Evolutionary conservation across 2,329 filamentous ascomycete genomes (phyloP), one percentile per base, ranked within the genome.

Genomic region (Xenoacremonium recifei): DNA sequence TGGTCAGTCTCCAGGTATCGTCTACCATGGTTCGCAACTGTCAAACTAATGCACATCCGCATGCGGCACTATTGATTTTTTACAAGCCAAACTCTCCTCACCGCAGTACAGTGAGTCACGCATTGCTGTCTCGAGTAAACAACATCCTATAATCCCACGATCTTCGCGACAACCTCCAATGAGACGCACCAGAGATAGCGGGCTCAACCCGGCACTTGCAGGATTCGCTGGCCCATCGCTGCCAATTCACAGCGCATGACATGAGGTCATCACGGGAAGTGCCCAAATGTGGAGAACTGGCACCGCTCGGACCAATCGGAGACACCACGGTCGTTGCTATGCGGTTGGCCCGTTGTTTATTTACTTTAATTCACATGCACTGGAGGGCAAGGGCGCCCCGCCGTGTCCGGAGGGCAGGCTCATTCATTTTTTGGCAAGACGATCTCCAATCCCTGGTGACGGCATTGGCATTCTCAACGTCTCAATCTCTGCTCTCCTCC

Each of bases 311-410:
- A 35, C 59, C 53, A 63, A 63, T 61, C 31, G 43, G 43, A 27
- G 30, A 30, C 23, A 31, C 18, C 11, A 13, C 18, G 17, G 18
- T 48, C 55, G 61, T 63, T 63, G 61, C 61, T 62, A 52, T 55
- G 61, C 51, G 45, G 60, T 60, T 59, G 55, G 48, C 49, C 48
- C 44, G 51, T 55, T 60, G 60, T 63, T 63, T 63, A 59, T 63
- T 63, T 63, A 63, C 59, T 57, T 9, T n/a, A 20, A 18, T 20
- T 34, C 16, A 50, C 44, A 38, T 44, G 13, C n/a, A 27, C 17
- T 15, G 7, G 29, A 10, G 7, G 29, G 29, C 29, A 31, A 31
- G 7, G 40, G 38, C 44, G 50, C 56, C 52, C 56, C 56, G 55
- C 55, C 43, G 47, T 45, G 37, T 47, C 43, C 18, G 29, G 13